Base-by-base conservation (phyloP, 179 eudicot genomes). In the Beta corolliflora region DNA sequence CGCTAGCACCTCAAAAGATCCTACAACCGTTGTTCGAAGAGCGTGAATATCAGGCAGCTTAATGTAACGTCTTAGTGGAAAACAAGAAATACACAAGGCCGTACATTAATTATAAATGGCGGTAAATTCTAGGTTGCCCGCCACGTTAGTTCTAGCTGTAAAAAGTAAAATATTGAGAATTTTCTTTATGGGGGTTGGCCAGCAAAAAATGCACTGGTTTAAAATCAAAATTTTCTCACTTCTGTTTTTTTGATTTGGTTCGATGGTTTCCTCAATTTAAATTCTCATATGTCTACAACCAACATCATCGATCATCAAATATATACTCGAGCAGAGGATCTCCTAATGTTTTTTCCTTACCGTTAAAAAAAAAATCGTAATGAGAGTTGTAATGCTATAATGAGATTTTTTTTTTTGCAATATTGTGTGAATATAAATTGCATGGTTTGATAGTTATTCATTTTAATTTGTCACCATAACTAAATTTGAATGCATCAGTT, bases 71-170 rank as follows among this genome's bases (percentile, higher is more conserved):
- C 7, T 7, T n/a, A 78, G 71, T 73, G 61, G 53, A 77, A 85
- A 84, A 87, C 89, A 85, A 45, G 71, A 88, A 76, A 77, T 79
- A 82, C 84, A 85, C 81, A 83, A 36, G 54, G 21, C 87, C 87
- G 89, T 92, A 87, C 91, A 78, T 74, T 77, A 84, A 46, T 87
- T 86, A 80, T 87, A 85, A 84, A 88, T 87, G 91, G 93, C 92
- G 86, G 84, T 86, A 65, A 79, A 75, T 79, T 78, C 92, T 82
- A 92, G 82, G 90, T 80, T 89, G 89, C 92, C 89, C 89, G 85
- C 91, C 93, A 92, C 86, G 93, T 90, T 92, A 79, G 67, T 77
- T 83, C 74, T 87, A 88, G 90, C 95, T 92, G 93, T 89, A 86
- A 86, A 85, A 64, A 66, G n/a, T 11, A 7, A 3, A 7, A 36